phyloP scores from a whole-genome alignment of 2,329 filamentous ascomycete species.

The Tolypocladium amazonense region DNA sequence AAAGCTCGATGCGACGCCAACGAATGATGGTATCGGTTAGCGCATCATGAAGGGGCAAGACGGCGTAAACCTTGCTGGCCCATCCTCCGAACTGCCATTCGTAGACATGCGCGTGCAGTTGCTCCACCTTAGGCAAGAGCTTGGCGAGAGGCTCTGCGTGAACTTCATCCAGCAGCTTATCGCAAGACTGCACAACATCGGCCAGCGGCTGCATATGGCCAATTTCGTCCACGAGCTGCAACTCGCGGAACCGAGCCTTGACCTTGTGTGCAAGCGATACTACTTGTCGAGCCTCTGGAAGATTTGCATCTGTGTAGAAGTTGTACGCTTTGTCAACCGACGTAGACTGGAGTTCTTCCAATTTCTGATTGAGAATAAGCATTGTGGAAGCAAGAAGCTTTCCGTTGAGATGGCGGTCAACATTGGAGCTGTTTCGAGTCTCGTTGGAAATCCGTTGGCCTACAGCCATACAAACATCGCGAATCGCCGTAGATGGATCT shows the following conservation, averaged over 20 bases:
- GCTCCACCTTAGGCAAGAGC: slow-evolving; percentile 77
- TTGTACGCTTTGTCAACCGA: slow-evolving; percentile 50
- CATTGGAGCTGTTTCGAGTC: slow-evolving; percentile 12
- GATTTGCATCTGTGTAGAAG: slow-evolving; percentile 79
- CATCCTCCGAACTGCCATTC: slow-evolving; percentile 88
- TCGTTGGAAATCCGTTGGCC: slow-evolving; percentile 26
- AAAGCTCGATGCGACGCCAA: slow-evolving; percentile 85
- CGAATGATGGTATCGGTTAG: slow-evolving; percentile 72
- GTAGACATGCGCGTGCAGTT: slow-evolving; percentile 73
- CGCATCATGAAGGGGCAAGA: slow-evolving; percentile 59
- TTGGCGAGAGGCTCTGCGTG: slow-evolving; percentile 79
- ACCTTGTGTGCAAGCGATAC: slow-evolving; percentile 59
- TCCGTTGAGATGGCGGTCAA: slow-evolving; percentile 30
- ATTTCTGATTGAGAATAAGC: slow-evolving; percentile 52
- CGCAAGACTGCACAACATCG: slow-evolving; percentile 67
- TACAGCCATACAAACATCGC: slow-evolving; percentile 30
- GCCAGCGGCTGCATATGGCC: slow-evolving; percentile 64
- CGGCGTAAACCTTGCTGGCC: slow-evolving; percentile 70
- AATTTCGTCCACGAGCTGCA: slow-evolving; percentile 57
- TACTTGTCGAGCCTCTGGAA: slow-evolving; percentile 64
- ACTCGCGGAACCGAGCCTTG: slow-evolving; percentile 59
- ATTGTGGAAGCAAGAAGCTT: slow-evolving; percentile 56
- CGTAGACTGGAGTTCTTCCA: slow-evolving; percentile 29
- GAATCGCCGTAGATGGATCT: slow-evolving; percentile 30
- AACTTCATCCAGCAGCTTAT: slow-evolving; percentile 62